These are phyloP conservation scores for Colletotrichum musae DNA, from an alignment of 2,329 filamentous ascomycete species.

Conservation along the genomic window DNA sequence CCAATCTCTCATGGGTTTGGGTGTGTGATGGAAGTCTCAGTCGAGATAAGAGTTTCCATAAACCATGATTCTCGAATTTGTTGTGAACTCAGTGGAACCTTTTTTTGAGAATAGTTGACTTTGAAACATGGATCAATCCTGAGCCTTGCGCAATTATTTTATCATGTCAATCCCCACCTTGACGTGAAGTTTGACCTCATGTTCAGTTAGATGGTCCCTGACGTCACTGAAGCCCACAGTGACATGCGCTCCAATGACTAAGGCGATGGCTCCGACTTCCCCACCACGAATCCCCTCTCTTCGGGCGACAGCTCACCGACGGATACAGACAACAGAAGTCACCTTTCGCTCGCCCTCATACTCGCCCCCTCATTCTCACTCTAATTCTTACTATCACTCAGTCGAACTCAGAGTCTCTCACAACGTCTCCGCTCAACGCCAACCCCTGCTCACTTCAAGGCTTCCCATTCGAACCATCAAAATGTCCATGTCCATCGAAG, in stretches of 20 bases:
- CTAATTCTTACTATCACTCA: constrained; percentile 1
- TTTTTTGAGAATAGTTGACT: too few relatives aligned
- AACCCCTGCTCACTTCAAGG: neutral
- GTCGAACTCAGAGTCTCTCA: neutral
- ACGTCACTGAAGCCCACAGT: constrained; percentile 1
- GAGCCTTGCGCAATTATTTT: too few relatives aligned
- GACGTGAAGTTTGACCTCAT: too few relatives aligned
- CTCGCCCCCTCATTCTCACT: constrained; percentile 3
- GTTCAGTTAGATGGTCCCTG: neutral
- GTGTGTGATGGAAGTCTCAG: too few relatives aligned
- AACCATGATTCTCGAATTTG: too few relatives aligned
- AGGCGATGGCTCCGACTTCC: constrained; percentile 1
- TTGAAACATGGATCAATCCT: too few relatives aligned
- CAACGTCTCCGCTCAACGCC: neutral
- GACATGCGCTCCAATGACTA: constrained; percentile 36
- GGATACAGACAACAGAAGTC: constrained; percentile 6
- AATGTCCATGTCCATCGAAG: constrained; percentile 56
- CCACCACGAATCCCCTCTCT: constrained; percentile 20
- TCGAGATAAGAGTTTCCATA: too few relatives aligned
- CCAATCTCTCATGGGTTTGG: too few relatives aligned
- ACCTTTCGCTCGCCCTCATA: neutral
- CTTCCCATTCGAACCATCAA: constrained; percentile 41
- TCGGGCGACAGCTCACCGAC: constrained; percentile 37
- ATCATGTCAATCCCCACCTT: too few relatives aligned
- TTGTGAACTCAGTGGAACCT: too few relatives aligned